A percentile compares a stretch with the other conserved stretches of the same genome.
These are phyloP conservation scores for Effrenium voratum DNA, from an alignment of 73 alveolate species.

Conservation along the genomic window DNA sequence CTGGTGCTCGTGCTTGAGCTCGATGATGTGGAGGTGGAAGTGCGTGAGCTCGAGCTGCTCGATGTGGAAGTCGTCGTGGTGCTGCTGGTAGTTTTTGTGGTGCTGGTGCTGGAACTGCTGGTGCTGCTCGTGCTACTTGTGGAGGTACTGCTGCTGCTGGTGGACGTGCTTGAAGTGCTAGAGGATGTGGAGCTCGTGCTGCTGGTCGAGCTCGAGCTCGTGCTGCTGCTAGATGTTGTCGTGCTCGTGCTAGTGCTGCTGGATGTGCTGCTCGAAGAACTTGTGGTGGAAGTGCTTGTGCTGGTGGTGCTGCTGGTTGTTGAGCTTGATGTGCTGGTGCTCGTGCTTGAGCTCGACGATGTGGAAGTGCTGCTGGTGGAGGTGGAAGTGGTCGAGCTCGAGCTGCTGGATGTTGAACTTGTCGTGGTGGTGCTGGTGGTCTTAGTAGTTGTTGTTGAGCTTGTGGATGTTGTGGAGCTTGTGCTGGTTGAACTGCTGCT, in stretches of 20 bases:
- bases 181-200: neutral
- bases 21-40: neutral
- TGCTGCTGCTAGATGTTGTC: slow-evolving; percentile 4
- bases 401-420: neutral
- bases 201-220: neutral
- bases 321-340: neutral
- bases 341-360: neutral
- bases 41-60: neutral
- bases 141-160: neutral
- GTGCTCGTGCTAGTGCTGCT: neutral
- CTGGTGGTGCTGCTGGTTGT: neutral
- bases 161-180: neutral
- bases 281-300: neutral
- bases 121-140: neutral
- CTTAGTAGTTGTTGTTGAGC: neutral
- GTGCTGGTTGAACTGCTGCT: neutral
- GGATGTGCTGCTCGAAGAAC: too few species aligned
- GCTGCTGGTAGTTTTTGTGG: neutral
- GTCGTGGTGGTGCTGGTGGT: neutral
- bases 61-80: neutral
- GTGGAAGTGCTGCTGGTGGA: neutral
- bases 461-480: neutral
- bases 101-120: neutral
- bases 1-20: neutral
- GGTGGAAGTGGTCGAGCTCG: neutral